A percentile compares a stretch with the other conserved stretches of the same genome.
phyloP scores from a whole-genome alignment of 495 filamentous ascomycete genomes.

The Xylaria sp. region DNA sequence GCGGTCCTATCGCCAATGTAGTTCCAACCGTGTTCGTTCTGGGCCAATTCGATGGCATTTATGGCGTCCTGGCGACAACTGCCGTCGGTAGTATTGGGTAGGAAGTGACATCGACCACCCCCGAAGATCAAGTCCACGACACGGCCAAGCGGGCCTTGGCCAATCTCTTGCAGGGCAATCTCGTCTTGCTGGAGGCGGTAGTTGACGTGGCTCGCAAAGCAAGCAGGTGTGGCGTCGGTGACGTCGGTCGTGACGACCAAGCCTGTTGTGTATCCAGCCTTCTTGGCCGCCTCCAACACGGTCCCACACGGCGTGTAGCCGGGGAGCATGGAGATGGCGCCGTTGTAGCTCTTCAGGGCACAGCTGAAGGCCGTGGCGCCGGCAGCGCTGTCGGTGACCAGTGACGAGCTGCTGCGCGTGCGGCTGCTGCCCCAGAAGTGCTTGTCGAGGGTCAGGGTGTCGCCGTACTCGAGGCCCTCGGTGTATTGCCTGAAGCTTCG shows the following conservation, averaged over 20 bases:
- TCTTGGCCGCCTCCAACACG: slow-evolving; percentile 91
- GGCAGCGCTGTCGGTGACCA: slow-evolving; percentile 94
- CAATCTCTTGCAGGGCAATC: slow-evolving; percentile 91
- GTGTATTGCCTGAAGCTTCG: slow-evolving; percentile 78
- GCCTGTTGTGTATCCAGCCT: slow-evolving; percentile 89
- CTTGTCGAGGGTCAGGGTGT: slow-evolving; percentile 79
- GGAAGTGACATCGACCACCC: slow-evolving; percentile 91
- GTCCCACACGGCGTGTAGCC: slow-evolving; percentile 89
- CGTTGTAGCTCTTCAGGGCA: slow-evolving; percentile 91
- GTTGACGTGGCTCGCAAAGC: slow-evolving; percentile 90
- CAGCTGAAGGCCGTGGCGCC: slow-evolving; percentile 97
- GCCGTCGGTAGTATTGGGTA: slow-evolving; percentile 76
- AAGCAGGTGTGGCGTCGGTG: slow-evolving; percentile 97
- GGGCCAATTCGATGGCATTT: slow-evolving; percentile 71
- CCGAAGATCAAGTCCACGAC: slow-evolving; percentile 91
- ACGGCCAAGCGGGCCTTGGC: slow-evolving; percentile 79
- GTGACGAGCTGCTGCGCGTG: slow-evolving; percentile 78
- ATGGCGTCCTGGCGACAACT: slow-evolving; percentile 80
- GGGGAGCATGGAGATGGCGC: slow-evolving; percentile 88
- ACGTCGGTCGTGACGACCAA: slow-evolving; percentile 94
- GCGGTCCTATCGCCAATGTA: slow-evolving; percentile 74
- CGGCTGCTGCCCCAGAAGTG: slow-evolving; percentile 89
- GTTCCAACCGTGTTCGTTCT: slow-evolving; percentile 75
- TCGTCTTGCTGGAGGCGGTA: slow-evolving; percentile 80
- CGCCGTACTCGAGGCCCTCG: slow-evolving; percentile 68